Evolutionary conservation across 306 rosid genomes (phyloP).

Genomic region (Pueraria montana): DNA sequence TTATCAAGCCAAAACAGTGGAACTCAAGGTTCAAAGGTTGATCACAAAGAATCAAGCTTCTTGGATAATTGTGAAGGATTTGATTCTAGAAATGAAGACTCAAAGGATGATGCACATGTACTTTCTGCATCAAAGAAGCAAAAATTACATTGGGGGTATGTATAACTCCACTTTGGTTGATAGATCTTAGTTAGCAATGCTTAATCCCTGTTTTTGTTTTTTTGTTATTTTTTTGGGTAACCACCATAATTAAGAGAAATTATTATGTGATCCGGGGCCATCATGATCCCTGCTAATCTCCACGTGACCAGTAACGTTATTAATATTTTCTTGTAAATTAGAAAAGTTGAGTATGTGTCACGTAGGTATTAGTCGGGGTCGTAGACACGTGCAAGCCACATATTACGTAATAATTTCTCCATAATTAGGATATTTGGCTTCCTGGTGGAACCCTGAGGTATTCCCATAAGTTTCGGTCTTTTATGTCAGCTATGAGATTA

Average conservation of each 20-base stretch:
- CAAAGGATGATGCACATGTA: constrained; percentile 40
- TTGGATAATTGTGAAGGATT: constrained; percentile 32
- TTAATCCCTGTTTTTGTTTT: background rate
- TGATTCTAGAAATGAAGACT: constrained; percentile 41
- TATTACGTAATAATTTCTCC: too few species aligned
- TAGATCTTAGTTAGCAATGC: constrained; percentile 3
- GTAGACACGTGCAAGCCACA: too few species aligned
- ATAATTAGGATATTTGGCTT: too few species aligned
- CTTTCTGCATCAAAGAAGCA: constrained; percentile 56
- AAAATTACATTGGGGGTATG: constrained; percentile 88
- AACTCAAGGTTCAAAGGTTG: constrained; percentile 47
- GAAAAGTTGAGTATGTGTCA: too few species aligned
- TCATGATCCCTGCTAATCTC: too few species aligned
- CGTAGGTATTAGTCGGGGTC: too few species aligned
- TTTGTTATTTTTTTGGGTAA: background rate
- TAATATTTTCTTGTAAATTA: too few species aligned
- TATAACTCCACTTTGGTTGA: constrained; percentile 19
- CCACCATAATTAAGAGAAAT: background rate
- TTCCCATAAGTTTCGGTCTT: too few species aligned
- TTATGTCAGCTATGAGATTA: background rate
- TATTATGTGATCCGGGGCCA: too few species aligned
- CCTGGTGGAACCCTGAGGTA: too few species aligned
- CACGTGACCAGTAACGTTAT: too few species aligned
- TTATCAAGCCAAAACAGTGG: constrained; percentile 28
- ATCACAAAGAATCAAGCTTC: constrained; percentile 41